A percentile compares a stretch with the other conserved stretches of the same genome.
Evolutionary conservation across 768 basidiomycete genomes (phyloP).

Genomic region (Hericium coralloides): DNA sequence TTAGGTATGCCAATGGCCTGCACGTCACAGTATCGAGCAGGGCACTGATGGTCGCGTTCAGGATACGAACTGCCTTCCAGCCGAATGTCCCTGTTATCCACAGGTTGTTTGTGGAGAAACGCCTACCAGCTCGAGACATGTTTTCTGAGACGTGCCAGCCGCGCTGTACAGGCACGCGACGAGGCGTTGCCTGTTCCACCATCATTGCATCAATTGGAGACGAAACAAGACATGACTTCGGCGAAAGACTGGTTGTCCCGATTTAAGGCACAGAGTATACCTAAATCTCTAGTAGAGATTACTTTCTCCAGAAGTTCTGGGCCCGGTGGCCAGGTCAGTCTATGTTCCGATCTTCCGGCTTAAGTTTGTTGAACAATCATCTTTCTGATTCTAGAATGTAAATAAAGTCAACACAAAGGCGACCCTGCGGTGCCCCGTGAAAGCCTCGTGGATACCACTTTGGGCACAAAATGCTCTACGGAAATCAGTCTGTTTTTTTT

Average conservation of each 20-base stretch:
- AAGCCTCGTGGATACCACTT: conserved; percentile 56
- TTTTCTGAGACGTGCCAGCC: too few species aligned
- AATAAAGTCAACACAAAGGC: conserved; percentile 88
- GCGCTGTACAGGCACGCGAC: too few species aligned
- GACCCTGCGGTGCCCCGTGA: conserved; percentile 48
- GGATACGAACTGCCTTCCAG: too few species aligned
- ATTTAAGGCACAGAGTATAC: conserved; percentile 25
- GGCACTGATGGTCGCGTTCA: too few species aligned
- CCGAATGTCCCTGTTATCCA: too few species aligned
- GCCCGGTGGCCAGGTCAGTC: conserved; percentile 70
- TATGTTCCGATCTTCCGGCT: background rate
- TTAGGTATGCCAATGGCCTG: too few species aligned
- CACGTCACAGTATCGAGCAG: too few species aligned
- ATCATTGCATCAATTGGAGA: conserved; percentile 6
- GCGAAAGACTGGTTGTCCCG: conserved; percentile 11
- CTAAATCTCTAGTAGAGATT: conserved; percentile 46
- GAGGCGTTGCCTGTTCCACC: conserved; percentile 9
- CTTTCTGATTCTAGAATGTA: conserved; percentile 51
- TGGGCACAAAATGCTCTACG: conserved; percentile 50
- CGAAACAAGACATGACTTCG: conserved; percentile 5
- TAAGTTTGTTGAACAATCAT: conserved; percentile 1
- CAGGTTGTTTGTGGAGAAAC: too few species aligned
- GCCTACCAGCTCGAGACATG: too few species aligned
- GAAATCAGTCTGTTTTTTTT: conserved; percentile 34
- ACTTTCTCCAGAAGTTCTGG: conserved; percentile 75